These are phyloP conservation scores for Xylariaceae sp. DNA, from an alignment of 2,329 filamentous ascomycete species.

Conservation along the genomic window DNA sequence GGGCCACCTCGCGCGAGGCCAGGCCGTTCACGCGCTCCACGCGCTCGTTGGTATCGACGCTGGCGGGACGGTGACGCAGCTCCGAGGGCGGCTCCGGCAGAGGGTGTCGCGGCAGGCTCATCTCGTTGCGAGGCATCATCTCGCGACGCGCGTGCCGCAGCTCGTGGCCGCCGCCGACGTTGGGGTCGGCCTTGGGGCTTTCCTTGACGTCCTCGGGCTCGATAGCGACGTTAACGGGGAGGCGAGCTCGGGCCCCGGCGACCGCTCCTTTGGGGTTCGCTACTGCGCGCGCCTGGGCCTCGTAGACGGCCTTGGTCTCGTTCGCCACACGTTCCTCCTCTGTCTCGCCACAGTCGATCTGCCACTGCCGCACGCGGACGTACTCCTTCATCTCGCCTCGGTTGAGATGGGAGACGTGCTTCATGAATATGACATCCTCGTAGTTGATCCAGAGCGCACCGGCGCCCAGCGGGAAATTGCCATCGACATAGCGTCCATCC, in stretches of 20 bases:
- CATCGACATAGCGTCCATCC: conserved; percentile 49
- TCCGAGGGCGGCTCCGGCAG: conserved; percentile 19
- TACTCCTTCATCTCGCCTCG: conserved; percentile 57
- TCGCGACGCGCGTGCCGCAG: conserved; percentile 36
- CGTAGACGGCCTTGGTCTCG: conserved; percentile 42
- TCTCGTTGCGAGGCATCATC: conserved; percentile 19
- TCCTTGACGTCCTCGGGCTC: conserved; percentile 15
- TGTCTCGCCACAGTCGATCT: conserved; percentile 47
- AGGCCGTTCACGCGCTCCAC: conserved; percentile 43
- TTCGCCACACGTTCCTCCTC: conserved; percentile 41
- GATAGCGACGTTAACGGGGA: neutral
- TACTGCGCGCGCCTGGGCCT: conserved; percentile 39
- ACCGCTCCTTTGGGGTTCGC: conserved; percentile 15
- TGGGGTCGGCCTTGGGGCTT: conserved; percentile 5
- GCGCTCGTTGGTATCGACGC: conserved; percentile 33
- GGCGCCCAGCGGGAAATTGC: conserved; percentile 53
- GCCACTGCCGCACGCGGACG: conserved; percentile 51
- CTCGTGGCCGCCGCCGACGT: conserved; percentile 21
- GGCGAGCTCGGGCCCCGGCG: neutral
- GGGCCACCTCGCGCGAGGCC: conserved; percentile 44
- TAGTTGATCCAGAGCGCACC: conserved; percentile 57
- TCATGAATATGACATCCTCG: conserved; percentile 53
- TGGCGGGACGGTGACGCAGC: conserved; percentile 15
- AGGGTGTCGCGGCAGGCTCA: conserved; percentile 25
- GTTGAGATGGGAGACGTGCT: conserved; percentile 43